Evolutionary conservation across 2,329 filamentous ascomycete species (phyloP), one percentile per base, ranked within the genome.

Genomic region (Fusarium cicatricum): DNA sequence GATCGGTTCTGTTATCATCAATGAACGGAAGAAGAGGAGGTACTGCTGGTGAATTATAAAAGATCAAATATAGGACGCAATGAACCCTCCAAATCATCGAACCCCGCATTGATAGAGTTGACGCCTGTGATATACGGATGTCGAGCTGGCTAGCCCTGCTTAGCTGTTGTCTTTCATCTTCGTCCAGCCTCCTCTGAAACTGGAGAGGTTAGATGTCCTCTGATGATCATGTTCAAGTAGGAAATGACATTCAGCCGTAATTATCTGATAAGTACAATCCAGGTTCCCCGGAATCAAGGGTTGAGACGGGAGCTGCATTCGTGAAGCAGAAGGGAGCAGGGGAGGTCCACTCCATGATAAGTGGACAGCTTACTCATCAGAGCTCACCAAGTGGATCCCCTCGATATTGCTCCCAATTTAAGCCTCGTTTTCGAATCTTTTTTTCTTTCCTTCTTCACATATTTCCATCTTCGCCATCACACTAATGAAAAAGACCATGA

Each of bases 391-490:
- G 64, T 66, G 60, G 51, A 52, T 38, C 55, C 46, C 23, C 6
- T 53, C n/a, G 23, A 11, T 33, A 45, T 55, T 10, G 34, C 44
- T 14, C 52, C 58, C 48, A 48, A 63, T 37, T 32, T 26, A 36
- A 9, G 32, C 39, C 38, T 51, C 55, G 54, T 26, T 52, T 50
- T 55, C 26, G 11, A 26, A 26, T 11, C 11, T 10, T 32, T 26
- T 44, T 33, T 60, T 58, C 47, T 50, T 62, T 55, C 68, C 68
- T 74, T 72, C 72, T 74, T 73, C 70, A 71, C 75, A 84, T 79
- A 82, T 81, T 74, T 42, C 58, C 69, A n/a, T 61, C 72, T 75
- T 75, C 72, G 73, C 75, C 65, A 68, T 73, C 71, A 68, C 64
- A 69, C 63, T 72, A 61, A 60, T 70, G 70, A 73, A 71, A 61